A percentile compares a stretch with the other conserved stretches of the same genome.
Conservation (phyloP, 2,329 filamentous ascomycete genomes). For the Leptographium radiaticola region DNA sequence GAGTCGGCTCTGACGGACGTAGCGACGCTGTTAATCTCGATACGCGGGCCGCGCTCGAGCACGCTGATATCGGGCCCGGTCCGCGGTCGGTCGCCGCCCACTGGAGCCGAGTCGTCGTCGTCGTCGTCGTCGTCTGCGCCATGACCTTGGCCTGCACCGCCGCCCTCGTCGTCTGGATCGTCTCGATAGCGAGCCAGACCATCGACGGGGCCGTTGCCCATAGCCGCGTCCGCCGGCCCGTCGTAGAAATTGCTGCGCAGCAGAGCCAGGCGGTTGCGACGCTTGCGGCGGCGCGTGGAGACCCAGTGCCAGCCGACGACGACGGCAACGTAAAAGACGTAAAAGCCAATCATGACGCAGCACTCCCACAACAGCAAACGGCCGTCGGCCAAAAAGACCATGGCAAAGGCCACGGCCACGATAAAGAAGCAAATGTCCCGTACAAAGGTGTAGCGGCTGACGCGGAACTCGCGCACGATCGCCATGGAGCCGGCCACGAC, state of each 20-base stretch:
- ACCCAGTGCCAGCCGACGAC: constrained; percentile 93
- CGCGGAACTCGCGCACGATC: constrained; percentile 84
- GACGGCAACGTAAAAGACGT: constrained; percentile 74
- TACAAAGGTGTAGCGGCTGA: constrained; percentile 79
- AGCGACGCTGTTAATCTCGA: constrained; percentile 29
- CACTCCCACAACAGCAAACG: constrained; percentile 82
- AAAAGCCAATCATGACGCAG: constrained; percentile 78
- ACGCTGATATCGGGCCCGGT: constrained; percentile 24
- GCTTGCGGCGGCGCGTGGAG: constrained; percentile 46
- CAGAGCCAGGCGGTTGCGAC: constrained; percentile 52
- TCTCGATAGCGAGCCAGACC: constrained; percentile 53
- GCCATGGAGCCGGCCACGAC: constrained; percentile 97
- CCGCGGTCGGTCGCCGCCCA: constrained; percentile 15
- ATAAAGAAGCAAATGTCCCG: constrained; percentile 90
- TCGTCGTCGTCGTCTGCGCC: constrained; percentile 27
- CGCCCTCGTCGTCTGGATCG: constrained; percentile 18
- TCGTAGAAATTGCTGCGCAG: constrained; percentile 63
- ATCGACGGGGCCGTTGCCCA: constrained; percentile 19
- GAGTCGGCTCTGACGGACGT: neutral
- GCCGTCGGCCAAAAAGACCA: constrained; percentile 78
- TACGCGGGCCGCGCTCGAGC: constrained; percentile 31
- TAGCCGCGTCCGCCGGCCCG: neutral
- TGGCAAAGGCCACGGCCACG: constrained; percentile 71
- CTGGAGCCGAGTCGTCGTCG: constrained; percentile 30
- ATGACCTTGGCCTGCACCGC: neutral